Evolutionary conservation across 345 rosid species (phyloP).

Genomic region (Salix viminalis): DNA sequence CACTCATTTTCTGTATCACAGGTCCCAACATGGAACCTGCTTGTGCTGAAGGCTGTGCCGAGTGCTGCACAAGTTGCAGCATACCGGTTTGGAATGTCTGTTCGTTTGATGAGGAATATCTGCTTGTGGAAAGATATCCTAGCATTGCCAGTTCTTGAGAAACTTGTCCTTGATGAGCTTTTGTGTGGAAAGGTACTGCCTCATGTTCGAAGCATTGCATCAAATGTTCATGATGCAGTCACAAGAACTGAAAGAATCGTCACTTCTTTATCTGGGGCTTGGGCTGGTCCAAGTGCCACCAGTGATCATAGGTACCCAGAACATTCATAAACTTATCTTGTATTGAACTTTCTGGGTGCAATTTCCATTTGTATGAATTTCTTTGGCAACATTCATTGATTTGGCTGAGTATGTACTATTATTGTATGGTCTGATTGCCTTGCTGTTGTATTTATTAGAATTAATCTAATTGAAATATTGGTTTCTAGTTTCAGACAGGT

Average conservation of each 20-base stretch:
- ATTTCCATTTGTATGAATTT: not conserved
- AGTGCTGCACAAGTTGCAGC: constrained; percentile 77
- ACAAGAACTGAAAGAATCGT: constrained; percentile 75
- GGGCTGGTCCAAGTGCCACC: constrained; percentile 64
- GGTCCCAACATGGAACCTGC: constrained; percentile 91
- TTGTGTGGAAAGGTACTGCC: constrained; percentile 74
- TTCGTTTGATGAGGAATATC: constrained; percentile 83
- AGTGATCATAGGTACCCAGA: constrained; percentile 52
- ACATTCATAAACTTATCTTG: not conserved
- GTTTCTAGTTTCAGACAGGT: no score
- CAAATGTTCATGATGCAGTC: constrained; percentile 78
- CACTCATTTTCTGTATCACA: constrained; percentile 13
- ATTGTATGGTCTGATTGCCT: no score
- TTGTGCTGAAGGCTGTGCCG: constrained; percentile 80
- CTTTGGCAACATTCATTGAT: not conserved
- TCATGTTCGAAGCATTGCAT: constrained; percentile 69
- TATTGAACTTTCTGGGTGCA: not conserved
- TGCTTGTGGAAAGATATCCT: constrained; percentile 89
- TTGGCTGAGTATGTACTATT: no score
- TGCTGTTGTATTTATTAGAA: no score
- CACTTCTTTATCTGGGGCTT: constrained; percentile 71
- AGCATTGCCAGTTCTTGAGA: constrained; percentile 72
- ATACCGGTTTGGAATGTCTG: constrained; percentile 76
- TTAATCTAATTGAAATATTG: no score
- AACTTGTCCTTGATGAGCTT: constrained; percentile 79